Conservation (phyloP, 768 basidiomycete species). For the Candolleomyces eurysporus region DNA sequence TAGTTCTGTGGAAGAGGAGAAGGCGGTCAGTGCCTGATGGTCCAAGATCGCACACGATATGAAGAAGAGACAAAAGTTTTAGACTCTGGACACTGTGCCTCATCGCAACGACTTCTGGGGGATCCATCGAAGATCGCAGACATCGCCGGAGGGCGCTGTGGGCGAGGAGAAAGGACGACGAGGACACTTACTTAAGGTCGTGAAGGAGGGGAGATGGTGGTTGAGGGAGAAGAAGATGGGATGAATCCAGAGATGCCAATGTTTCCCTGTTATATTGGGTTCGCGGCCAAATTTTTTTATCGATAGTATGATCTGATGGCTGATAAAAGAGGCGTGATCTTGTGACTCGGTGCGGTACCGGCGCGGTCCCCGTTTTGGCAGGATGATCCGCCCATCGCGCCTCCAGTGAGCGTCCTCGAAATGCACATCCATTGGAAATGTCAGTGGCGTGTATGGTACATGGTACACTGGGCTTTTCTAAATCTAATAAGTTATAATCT, state of each 20-base stretch:
- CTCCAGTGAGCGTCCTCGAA: background rate
- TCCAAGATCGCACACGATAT: slow-evolving; percentile 21
- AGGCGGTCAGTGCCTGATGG: slow-evolving; percentile 22
- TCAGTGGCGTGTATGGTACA: background rate
- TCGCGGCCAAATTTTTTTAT: slow-evolving; percentile 58
- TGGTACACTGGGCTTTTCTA: background rate
- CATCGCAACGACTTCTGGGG: slow-evolving; percentile 22
- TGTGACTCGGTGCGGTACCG: slow-evolving; percentile 36
- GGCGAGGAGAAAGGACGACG: slow-evolving; percentile 14
- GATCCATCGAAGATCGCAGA: slow-evolving; percentile 26
- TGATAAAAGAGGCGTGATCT: slow-evolving; percentile 48
- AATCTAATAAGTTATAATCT: slow-evolving; percentile 12
- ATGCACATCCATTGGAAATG: background rate
- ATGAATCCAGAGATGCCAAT: slow-evolving; percentile 30
- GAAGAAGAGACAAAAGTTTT: slow-evolving; percentile 14
- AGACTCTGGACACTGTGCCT: slow-evolving; percentile 12
- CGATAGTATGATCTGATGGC: slow-evolving; percentile 53
- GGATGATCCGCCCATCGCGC: no score
- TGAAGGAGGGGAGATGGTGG: slow-evolving; percentile 46
- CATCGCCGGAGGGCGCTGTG: background rate
- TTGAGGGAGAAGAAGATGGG: slow-evolving; percentile 41
- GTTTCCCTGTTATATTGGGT: slow-evolving; percentile 61
- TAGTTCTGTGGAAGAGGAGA: slow-evolving; percentile 38
- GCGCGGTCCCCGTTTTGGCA: background rate
- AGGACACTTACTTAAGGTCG: slow-evolving; percentile 34